Evolutionary conservation across 768 basidiomycete genomes (phyloP).

Genomic region (Leccinum incarnatum): DNA sequence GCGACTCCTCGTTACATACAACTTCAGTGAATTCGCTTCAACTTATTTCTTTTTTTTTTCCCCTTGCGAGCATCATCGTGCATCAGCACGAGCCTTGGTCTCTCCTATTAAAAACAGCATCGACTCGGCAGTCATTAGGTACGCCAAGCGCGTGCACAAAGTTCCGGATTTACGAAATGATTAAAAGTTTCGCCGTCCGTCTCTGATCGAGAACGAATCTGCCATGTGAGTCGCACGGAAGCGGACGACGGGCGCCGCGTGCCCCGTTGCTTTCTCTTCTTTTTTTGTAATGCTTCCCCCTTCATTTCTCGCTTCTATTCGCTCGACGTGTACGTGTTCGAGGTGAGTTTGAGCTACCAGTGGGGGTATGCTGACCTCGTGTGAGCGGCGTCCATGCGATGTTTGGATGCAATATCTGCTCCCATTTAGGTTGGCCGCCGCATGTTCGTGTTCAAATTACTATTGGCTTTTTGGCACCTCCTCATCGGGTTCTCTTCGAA

Average conservation of each 20-base stretch:
- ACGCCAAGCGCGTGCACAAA: not conserved
- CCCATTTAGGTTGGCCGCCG: no score
- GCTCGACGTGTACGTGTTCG: not conserved
- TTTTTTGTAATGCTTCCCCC: not conserved
- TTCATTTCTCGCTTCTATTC: not conserved
- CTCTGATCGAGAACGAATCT: slow-evolving; percentile 1
- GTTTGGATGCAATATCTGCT: not conserved
- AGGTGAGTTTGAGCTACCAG: not conserved
- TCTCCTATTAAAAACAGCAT: not conserved
- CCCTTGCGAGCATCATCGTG: slow-evolving; percentile 1
- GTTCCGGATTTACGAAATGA: not conserved
- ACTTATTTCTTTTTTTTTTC: not conserved
- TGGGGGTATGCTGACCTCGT: not conserved
- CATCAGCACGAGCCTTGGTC: not conserved
- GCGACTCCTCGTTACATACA: not conserved
- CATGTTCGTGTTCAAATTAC: no score
- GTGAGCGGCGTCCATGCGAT: not conserved
- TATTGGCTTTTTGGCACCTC: no score
- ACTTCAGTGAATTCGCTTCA: slow-evolving; percentile 3
- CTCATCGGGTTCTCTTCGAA: not conserved
- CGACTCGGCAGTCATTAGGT: no score
- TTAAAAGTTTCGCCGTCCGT: not conserved
- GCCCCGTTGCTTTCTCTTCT: not conserved
- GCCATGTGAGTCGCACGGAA: not conserved
- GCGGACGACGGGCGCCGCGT: not conserved